Evolutionary conservation across 805 yeast genomes (phyloP).

Genomic region (Kazachstania taianensis): DNA sequence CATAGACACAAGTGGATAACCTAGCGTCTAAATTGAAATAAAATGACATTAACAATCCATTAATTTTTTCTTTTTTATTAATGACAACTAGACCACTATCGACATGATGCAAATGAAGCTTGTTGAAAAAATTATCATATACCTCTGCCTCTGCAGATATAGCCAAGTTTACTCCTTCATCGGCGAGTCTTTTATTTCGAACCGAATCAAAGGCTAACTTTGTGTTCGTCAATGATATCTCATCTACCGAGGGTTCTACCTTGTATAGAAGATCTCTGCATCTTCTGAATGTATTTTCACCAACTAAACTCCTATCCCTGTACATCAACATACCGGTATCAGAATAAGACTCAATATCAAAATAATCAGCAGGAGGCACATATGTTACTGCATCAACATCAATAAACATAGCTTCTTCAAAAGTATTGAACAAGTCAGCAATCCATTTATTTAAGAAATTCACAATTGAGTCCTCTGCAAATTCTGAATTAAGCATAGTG

Average conservation of each 20-base stretch:
- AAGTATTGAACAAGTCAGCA: constrained; percentile 48
- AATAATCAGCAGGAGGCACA: constrained; percentile 30
- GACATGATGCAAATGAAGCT: constrained; percentile 23
- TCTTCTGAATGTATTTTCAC: constrained; percentile 18
- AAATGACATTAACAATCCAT: constrained; percentile 23
- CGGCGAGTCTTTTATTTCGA: constrained; percentile 1
- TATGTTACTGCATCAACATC: constrained; percentile 46
- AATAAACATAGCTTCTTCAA: constrained; percentile 40
- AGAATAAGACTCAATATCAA: constrained; percentile 12
- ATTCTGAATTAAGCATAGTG: constrained; percentile 12
- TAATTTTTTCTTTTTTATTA: constrained; percentile 18
- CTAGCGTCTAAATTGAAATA: constrained; percentile 24
- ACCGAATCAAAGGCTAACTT: constrained; percentile 5
- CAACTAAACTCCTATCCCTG: constrained; percentile 24
- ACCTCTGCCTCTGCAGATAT: constrained; percentile 11
- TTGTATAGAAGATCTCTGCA: constrained; percentile 22
- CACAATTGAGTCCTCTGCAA: constrained; percentile 9
- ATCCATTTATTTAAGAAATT: constrained; percentile 38
- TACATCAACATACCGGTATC: constrained; percentile 21
- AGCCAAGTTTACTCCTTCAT: neutral
- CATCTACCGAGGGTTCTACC: constrained; percentile 24
- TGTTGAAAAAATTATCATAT: constrained; percentile 17
- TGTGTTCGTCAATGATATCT: constrained; percentile 14
- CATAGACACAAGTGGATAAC: constrained; percentile 40
- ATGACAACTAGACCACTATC: constrained; percentile 28